Evolutionary conservation across 352 stramenopile species (phyloP).

Genomic region (Globisporangium apiculatum): DNA sequence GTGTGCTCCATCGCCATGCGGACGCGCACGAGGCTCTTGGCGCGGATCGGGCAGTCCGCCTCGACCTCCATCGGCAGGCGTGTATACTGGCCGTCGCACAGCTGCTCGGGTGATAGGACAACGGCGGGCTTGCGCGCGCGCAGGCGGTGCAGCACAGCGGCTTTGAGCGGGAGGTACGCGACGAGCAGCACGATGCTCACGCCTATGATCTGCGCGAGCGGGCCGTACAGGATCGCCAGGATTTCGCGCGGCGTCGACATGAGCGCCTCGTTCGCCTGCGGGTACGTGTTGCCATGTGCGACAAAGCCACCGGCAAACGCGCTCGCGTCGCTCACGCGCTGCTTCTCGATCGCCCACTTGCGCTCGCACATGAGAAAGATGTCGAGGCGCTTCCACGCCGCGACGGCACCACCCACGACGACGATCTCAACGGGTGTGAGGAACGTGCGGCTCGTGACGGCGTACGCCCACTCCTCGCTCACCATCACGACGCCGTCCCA

Average conservation of each 20-base stretch:
- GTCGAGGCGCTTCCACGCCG: slow-evolving; percentile 9
- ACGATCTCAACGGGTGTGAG: slow-evolving; percentile 21
- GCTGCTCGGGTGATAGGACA: neutral
- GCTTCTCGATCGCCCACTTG: slow-evolving; percentile 23
- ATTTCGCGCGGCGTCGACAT: slow-evolving; percentile 11
- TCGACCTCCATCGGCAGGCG: slow-evolving; percentile 46
- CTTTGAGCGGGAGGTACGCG: slow-evolving; percentile 10
- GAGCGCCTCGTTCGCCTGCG: slow-evolving; percentile 13
- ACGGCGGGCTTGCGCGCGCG: neutral
- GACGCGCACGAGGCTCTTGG: slow-evolving; percentile 38
- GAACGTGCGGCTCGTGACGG: slow-evolving; percentile 16
- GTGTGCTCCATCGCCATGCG: slow-evolving; percentile 30
- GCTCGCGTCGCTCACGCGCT: slow-evolving; percentile 16
- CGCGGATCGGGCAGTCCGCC: slow-evolving; percentile 36
- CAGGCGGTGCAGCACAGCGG: slow-evolving; percentile 3
- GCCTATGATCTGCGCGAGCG: slow-evolving; percentile 10
- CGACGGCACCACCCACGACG: slow-evolving; percentile 13
- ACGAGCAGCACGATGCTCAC: slow-evolving; percentile 10
- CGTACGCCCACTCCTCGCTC: slow-evolving; percentile 31
- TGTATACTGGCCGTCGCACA: slow-evolving; percentile 16
- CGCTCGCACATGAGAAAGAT: slow-evolving; percentile 22
- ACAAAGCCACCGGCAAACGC: slow-evolving; percentile 13
- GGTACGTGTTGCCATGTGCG: slow-evolving; percentile 23
- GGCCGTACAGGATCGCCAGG: slow-evolving; percentile 15
- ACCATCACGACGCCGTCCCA: slow-evolving; percentile 30